These are phyloP conservation scores for Scenedesmus sp. DNA, from an alignment of 163 green algal genomes.

Conservation along the genomic window DNA sequence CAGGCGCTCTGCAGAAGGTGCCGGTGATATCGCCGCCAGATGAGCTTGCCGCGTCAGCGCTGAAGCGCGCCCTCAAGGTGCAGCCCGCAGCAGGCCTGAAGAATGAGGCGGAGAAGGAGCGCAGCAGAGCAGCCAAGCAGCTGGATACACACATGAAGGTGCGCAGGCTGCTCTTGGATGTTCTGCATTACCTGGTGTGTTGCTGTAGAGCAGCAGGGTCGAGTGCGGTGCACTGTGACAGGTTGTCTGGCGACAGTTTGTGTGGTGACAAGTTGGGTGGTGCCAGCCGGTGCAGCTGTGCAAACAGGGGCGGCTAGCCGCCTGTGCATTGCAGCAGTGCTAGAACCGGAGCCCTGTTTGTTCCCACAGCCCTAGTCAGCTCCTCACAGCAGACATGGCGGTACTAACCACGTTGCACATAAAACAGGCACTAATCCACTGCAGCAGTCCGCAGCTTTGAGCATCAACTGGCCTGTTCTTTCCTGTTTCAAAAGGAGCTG, in stretches of 20 bases:
- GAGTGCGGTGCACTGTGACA: no score
- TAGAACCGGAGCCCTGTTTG: no score
- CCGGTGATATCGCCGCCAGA: conserved; percentile 74
- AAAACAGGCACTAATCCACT: no score
- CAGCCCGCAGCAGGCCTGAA: conserved; percentile 67
- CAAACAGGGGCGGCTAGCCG: no score
- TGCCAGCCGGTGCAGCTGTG: neutral
- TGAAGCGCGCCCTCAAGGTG: conserved; percentile 69
- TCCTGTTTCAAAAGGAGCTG: no score
- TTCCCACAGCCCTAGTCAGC: no score
- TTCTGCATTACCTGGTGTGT: neutral
- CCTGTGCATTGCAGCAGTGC: no score
- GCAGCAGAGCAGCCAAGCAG: conserved; percentile 79
- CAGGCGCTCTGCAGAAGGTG: conserved; percentile 73
- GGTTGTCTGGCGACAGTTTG: no score
- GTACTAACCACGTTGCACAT: no score
- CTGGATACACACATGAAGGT: conserved; percentile 92
- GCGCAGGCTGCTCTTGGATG: neutral
- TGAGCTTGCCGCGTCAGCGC: conserved; percentile 74
- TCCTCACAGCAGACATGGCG: no score
- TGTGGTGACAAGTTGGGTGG: neutral
- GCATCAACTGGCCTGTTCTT: no score
- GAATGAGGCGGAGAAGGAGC: conserved; percentile 78
- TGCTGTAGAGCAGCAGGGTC: neutral
- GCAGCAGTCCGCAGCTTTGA: no score